Conservation (phyloP, 495 filamentous ascomycete genomes). For the Penicillium antarcticum region DNA sequence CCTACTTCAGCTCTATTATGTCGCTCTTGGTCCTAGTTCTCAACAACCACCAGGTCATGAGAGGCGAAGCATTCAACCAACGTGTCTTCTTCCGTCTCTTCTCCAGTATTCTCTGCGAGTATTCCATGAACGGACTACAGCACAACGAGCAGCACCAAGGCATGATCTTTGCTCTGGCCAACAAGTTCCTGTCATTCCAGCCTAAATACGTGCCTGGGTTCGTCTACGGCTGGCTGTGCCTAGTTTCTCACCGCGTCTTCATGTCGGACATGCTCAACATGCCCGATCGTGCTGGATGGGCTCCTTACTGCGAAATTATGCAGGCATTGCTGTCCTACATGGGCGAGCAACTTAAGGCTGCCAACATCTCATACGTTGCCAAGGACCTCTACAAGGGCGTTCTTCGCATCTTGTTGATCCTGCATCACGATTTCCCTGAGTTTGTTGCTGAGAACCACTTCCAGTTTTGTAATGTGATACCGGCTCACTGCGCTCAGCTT, state of each 20-base stretch:
- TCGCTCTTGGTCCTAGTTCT: slow-evolving; percentile 74
- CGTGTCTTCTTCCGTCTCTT: slow-evolving; percentile 91
- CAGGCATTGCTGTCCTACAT: slow-evolving; percentile 70
- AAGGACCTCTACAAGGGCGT: slow-evolving; percentile 84
- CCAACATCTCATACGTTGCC: slow-evolving; percentile 62
- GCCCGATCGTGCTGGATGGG: slow-evolving; percentile 69
- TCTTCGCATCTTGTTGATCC: slow-evolving; percentile 74
- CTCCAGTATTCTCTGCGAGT: slow-evolving; percentile 76
- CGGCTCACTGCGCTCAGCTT: slow-evolving; percentile 80
- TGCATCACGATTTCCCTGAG: slow-evolving; percentile 93
- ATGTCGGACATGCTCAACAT: slow-evolving; percentile 75
- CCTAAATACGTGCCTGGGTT: slow-evolving; percentile 78
- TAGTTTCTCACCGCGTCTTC: slow-evolving; percentile 84
- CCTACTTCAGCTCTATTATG: slow-evolving; percentile 71
- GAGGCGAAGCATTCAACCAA: slow-evolving; percentile 78
- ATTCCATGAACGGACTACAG: slow-evolving; percentile 43
- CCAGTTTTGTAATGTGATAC: slow-evolving; percentile 80
- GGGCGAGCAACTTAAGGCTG: slow-evolving; percentile 74
- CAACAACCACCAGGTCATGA: slow-evolving; percentile 78
- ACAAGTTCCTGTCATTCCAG: slow-evolving; percentile 70
- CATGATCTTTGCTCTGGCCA: slow-evolving; percentile 69
- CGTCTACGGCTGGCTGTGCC: slow-evolving; percentile 75
- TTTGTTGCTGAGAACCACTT: slow-evolving; percentile 86
- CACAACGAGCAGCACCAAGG: slow-evolving; percentile 59
- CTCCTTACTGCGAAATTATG: slow-evolving; percentile 69